Conservation (phyloP, 345 rosid species). For the Pugionium dolabratum region DNA sequence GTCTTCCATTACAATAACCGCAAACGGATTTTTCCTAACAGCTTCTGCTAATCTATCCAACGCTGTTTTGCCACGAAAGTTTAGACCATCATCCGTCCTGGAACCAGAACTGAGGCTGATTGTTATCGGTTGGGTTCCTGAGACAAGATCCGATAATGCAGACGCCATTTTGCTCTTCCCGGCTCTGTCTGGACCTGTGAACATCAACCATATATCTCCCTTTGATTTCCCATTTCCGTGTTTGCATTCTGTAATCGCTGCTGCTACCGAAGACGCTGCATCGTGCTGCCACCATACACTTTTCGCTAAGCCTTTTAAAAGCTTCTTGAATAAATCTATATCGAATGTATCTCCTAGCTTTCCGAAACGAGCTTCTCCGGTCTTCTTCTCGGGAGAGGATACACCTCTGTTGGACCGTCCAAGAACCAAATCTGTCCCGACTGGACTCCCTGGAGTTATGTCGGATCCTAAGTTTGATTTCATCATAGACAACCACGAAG, state of each 20-base stretch:
- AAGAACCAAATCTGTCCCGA: constrained; percentile 80
- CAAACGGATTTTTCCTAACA: constrained; percentile 78
- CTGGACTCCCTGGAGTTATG: constrained; percentile 67
- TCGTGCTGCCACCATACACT: constrained; percentile 95
- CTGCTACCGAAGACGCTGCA: constrained; percentile 85
- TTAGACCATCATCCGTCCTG: constrained; percentile 46
- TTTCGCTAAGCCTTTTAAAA: constrained; percentile 70
- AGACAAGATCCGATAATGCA: constrained; percentile 64
- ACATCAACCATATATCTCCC: constrained; percentile 83
- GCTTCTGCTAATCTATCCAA: constrained; percentile 79
- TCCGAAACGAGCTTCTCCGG: constrained; percentile 46
- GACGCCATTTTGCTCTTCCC: constrained; percentile 93
- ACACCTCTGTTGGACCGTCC: constrained; percentile 56
- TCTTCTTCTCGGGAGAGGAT: constrained; percentile 44
- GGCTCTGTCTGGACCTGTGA: constrained; percentile 77
- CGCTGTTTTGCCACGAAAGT: constrained; percentile 79
- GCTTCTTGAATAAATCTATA: constrained; percentile 71
- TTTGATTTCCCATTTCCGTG: constrained; percentile 59
- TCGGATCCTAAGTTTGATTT: constrained; percentile 44
- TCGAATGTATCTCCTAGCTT: constrained; percentile 51
- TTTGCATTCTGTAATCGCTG: constrained; percentile 67
- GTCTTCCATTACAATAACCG: constrained; percentile 81
- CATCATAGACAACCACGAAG: constrained; percentile 43
- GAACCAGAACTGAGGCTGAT: constrained; percentile 70
- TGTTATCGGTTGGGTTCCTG: constrained; percentile 54